A percentile compares a stretch with the other conserved stretches of the same genome.
Evolutionary conservation across 2,329 filamentous ascomycete genomes (phyloP).

Genomic region (Fusarium sp.): DNA sequence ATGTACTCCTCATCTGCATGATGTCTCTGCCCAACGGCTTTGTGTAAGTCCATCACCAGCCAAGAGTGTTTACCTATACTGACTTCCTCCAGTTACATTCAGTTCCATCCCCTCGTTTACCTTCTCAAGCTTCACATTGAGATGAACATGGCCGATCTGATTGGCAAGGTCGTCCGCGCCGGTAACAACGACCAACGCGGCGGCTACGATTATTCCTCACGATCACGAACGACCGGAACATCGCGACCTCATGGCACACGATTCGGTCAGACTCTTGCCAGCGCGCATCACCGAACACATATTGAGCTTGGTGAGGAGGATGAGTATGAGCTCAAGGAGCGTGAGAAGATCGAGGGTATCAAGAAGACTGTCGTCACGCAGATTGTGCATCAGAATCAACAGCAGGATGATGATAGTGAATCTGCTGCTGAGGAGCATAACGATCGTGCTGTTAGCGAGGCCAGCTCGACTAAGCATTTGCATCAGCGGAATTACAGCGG

Average conservation of each 20-base stretch:
- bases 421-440: slow-evolving; percentile 31
- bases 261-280: slow-evolving; percentile 28
- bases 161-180: slow-evolving; percentile 41
- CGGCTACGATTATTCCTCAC: slow-evolving; percentile 31
- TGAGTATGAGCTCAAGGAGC: slow-evolving; percentile 35
- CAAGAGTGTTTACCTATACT: not conserved
- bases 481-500: slow-evolving; percentile 21
- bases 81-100: slow-evolving; percentile 28
- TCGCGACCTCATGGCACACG: slow-evolving; percentile 22
- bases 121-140: slow-evolving; percentile 43
- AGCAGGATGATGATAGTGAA: slow-evolving; percentile 22
- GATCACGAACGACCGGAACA: slow-evolving; percentile 22
- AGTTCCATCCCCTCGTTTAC: slow-evolving; percentile 43
- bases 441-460: slow-evolving; percentile 37
- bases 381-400: slow-evolving; percentile 8
- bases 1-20: slow-evolving; percentile 41
- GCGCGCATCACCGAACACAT: slow-evolving; percentile 34
- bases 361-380: slow-evolving; percentile 41
- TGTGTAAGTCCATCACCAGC: slow-evolving; percentile 22
- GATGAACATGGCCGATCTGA: slow-evolving; percentile 44
- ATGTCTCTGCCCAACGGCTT: slow-evolving; percentile 43
- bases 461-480: slow-evolving; percentile 38
- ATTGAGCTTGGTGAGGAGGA: slow-evolving; percentile 44
- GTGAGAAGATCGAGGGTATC: slow-evolving; percentile 39
- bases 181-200: slow-evolving; percentile 29